Conservation (phyloP, 176 grass and related monocot genomes). For the Oryza brachyantha region DNA sequence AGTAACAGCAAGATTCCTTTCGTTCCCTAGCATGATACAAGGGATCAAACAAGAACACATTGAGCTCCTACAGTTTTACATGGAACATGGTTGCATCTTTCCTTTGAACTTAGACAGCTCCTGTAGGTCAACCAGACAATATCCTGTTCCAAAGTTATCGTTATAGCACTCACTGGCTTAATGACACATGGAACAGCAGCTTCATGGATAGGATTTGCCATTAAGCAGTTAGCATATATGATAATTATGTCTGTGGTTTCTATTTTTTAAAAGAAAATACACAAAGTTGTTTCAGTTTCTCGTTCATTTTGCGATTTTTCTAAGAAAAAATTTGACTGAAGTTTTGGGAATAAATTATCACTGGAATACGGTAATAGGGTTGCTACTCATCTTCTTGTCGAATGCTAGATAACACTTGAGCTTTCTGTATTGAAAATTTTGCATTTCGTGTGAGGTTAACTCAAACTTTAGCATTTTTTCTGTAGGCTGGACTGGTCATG, state of each 20-base stretch:
- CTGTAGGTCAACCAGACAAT: neutral
- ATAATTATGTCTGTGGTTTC: neutral
- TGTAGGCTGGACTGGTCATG: neutral
- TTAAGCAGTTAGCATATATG: neutral
- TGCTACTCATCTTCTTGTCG: neutral
- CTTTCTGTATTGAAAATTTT: neutral
- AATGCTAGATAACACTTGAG: neutral
- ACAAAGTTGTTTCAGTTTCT: neutral
- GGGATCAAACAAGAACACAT: conserved; percentile 1
- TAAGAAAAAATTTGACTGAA: neutral
- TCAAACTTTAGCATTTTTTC: neutral
- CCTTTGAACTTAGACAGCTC: conserved; percentile 14
- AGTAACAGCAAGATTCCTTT: conserved; percentile 33
- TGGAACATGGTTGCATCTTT: neutral
- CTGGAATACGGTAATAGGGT: neutral
- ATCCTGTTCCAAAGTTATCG: conserved; percentile 5
- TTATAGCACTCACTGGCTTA: neutral
- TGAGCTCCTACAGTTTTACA: neutral
- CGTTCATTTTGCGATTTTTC: neutral
- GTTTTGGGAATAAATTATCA: neutral
- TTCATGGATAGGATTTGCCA: neutral
- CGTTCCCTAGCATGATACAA: neutral
- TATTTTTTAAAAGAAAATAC: neutral
- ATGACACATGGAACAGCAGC: conserved; percentile 3
- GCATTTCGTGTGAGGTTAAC: neutral